Conservation (phyloP, 805 yeast genomes). For the Candida argentea region DNA sequence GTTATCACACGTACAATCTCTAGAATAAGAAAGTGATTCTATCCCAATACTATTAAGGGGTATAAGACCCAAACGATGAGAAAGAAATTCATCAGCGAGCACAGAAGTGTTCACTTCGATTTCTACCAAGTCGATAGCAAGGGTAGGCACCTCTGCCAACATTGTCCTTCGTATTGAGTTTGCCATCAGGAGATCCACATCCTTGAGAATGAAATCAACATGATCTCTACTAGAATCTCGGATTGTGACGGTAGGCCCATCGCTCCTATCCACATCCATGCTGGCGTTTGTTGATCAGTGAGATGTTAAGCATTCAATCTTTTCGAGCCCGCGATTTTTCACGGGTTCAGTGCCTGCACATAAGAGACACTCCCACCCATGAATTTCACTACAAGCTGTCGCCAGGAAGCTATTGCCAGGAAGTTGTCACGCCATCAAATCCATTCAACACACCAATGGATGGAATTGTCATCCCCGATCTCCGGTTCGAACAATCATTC, state of each 20-base stretch:
- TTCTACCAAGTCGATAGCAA: constrained; percentile 94
- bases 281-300: too few species aligned
- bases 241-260: constrained; percentile 78
- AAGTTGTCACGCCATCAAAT: constrained; percentile 1
- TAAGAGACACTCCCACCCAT: too few species aligned
- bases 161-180: constrained; percentile 86
- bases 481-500: constrained; percentile 59
- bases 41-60: constrained; percentile 82
- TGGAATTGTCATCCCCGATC: constrained; percentile 38
- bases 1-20: constrained; percentile 97
- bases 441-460: constrained; percentile 1
- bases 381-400: too few species aligned
- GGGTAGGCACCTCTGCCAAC: constrained; percentile 93
- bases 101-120: constrained; percentile 89
- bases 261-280: constrained; percentile 21
- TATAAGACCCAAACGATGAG: constrained; percentile 88
- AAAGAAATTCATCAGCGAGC: constrained; percentile 90
- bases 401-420: too few species aligned
- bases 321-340: too few species aligned
- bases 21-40: constrained; percentile 72
- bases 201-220: constrained; percentile 81
- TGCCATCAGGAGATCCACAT: constrained; percentile 84
- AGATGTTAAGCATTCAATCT: too few species aligned
- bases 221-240: constrained; percentile 77
- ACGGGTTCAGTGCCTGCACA: too few species aligned